These are phyloP conservation scores for Diaporthe sp. DNA, from an alignment of 2,329 filamentous ascomycete species.

Conservation along the genomic window DNA sequence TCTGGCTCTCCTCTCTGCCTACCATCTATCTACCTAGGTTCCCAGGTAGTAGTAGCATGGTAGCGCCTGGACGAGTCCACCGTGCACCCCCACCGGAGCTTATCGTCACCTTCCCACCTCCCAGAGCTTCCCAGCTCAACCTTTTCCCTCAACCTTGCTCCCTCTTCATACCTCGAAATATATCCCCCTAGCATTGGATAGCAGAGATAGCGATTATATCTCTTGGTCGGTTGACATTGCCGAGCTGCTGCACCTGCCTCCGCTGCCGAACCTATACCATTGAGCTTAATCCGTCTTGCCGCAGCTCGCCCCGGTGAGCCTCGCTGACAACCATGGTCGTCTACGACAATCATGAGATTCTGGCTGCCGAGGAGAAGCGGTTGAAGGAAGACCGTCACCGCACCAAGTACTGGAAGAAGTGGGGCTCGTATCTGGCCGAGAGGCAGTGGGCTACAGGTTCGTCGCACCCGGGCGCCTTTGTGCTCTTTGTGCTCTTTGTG, in stretches of 20 bases:
- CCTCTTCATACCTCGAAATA: background rate
- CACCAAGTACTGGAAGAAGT: constrained; percentile 97
- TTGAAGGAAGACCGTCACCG: constrained; percentile 86
- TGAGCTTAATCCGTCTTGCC: background rate
- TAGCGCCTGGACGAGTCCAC: background rate
- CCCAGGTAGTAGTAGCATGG: background rate
- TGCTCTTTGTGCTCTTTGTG: constrained; percentile 29
- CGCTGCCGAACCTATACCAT: background rate
- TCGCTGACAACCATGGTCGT: constrained; percentile 76
- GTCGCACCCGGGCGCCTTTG: constrained; percentile 42
- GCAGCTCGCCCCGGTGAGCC: constrained; percentile 13
- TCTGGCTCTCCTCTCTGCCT: background rate
- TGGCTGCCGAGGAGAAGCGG: constrained; percentile 90
- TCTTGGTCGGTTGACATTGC: background rate
- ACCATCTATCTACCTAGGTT: background rate
- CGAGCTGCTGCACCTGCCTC: background rate
- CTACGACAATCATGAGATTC: constrained; percentile 86
- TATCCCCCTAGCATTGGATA: constrained; percentile 14
- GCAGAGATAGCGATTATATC: background rate
- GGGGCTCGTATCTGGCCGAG: constrained; percentile 94
- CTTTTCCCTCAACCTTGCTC: constrained; percentile 5
- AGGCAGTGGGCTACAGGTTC: constrained; percentile 94
- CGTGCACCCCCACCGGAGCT: constrained; percentile 11
- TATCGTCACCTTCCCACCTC: background rate
- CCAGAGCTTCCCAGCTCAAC: constrained; percentile 15